Conservation (phyloP, 305 asterid genomes). For the Fraxinus velutina region DNA sequence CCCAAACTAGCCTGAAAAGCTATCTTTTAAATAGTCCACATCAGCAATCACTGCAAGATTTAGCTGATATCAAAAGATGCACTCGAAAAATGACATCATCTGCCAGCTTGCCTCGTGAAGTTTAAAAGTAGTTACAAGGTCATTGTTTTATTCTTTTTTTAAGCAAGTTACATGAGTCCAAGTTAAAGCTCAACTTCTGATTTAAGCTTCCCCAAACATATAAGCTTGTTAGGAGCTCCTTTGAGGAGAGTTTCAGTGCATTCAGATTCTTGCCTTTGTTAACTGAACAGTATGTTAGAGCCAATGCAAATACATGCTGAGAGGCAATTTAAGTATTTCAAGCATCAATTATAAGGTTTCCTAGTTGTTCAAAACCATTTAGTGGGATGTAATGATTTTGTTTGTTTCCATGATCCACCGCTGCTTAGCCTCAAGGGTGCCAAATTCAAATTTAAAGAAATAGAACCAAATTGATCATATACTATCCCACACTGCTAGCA, state of each 20-base stretch:
- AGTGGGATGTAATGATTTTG: neutral
- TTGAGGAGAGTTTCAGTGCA: neutral
- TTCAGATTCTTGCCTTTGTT: neutral
- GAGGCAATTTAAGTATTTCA: neutral
- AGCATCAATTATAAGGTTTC: neutral
- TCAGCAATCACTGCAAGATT: neutral
- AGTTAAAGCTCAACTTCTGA: neutral
- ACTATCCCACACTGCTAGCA: neutral
- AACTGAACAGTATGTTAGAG: neutral
- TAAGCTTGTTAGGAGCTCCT: neutral
- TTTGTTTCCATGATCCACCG: neutral
- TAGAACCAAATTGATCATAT: neutral
- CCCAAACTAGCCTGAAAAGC: neutral
- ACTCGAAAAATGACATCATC: neutral
- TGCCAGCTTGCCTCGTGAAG: neutral
- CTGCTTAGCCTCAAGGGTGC: neutral
- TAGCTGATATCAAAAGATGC: neutral
- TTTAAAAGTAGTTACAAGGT: neutral
- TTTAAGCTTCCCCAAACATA: neutral
- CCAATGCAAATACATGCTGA: neutral
- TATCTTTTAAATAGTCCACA: neutral
- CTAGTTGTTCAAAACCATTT: neutral
- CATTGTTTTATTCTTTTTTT: neutral
- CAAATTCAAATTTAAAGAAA: neutral
- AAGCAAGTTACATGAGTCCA: neutral